Evolutionary conservation across 2,329 filamentous ascomycete species (phyloP).

Genomic region (Aureobasidium sp.): DNA sequence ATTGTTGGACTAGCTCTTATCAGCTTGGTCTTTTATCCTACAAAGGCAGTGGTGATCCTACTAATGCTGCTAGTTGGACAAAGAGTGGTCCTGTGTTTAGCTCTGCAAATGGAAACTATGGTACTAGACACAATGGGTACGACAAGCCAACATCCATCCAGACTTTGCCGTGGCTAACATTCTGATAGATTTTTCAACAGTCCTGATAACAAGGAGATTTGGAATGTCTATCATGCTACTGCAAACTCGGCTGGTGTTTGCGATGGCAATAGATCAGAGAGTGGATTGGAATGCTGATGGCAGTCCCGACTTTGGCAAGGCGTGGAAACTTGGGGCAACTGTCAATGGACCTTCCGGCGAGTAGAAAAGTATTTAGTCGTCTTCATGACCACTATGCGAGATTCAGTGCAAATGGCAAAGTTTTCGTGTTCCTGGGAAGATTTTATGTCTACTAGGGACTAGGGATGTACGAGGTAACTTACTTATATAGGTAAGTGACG

Average conservation of each 20-base stretch:
- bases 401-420: no score
- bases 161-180: neutral
- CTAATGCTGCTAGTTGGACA: constrained; percentile 38
- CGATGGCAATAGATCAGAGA: constrained; percentile 45
- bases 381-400: neutral
- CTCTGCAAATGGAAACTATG: constrained; percentile 49
- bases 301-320: constrained; percentile 43
- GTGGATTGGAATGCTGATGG: constrained; percentile 45
- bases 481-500: no score
- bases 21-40: constrained; percentile 47
- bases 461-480: no score
- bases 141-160: neutral
- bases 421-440: no score
- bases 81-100: constrained; percentile 47
- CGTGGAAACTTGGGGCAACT: constrained; percentile 25
- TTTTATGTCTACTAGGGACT: no score
- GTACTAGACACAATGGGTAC: constrained; percentile 46
- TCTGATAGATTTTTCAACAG: constrained; percentile 46
- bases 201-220: constrained; percentile 47
- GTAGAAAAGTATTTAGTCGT: neutral
- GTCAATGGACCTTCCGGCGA: constrained; percentile 31
- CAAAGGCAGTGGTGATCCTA: constrained; percentile 41
- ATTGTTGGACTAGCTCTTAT: constrained; percentile 50
- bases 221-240: constrained; percentile 51
- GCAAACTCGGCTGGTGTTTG: constrained; percentile 42